Conservation (phyloP, 371 early-diverging fungal genomes). For the Lichtheimia hyalospora region DNA sequence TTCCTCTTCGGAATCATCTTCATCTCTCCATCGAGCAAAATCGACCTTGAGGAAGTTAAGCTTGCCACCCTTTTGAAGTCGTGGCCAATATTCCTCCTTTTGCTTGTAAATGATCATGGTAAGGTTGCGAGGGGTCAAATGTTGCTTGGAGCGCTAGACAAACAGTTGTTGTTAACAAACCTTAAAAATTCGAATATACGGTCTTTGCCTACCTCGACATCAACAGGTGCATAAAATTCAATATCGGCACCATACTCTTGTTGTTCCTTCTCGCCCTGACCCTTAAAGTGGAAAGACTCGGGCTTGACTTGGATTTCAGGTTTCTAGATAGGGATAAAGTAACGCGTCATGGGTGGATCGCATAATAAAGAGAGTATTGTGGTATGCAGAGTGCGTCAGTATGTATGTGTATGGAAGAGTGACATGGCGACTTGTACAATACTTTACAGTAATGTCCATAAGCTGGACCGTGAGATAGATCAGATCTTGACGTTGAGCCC, state of each 20-base stretch:
- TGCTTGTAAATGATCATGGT: constrained; percentile 70
- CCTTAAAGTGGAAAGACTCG: constrained; percentile 64
- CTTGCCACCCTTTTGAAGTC: constrained; percentile 76
- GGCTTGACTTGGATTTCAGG: constrained; percentile 58
- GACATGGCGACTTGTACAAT: background rate
- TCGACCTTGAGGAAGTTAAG: constrained; percentile 87
- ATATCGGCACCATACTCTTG: constrained; percentile 75
- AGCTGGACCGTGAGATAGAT: constrained; percentile 87
- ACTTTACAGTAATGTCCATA: constrained; percentile 63
- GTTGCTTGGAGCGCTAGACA: constrained; percentile 69
- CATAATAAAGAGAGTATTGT: too few relatives aligned
- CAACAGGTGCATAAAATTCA: constrained; percentile 72
- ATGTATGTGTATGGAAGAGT: too few relatives aligned
- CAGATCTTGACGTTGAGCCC: constrained; percentile 88
- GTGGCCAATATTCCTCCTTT: constrained; percentile 80
- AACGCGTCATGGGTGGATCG: background rate
- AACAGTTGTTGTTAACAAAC: too few relatives aligned
- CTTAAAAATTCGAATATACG: too few relatives aligned
- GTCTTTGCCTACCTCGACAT: constrained; percentile 70
- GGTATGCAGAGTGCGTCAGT: too few relatives aligned
- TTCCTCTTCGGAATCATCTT: constrained; percentile 91
- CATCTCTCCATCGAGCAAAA: constrained; percentile 90
- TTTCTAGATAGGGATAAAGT: constrained; percentile 14
- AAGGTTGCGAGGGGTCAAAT: constrained; percentile 68
- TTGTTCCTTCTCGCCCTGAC: constrained; percentile 62